Conservation (phyloP, 2,329 filamentous ascomycete genomes). For the Aspergillus brunneoviolaceus region DNA sequence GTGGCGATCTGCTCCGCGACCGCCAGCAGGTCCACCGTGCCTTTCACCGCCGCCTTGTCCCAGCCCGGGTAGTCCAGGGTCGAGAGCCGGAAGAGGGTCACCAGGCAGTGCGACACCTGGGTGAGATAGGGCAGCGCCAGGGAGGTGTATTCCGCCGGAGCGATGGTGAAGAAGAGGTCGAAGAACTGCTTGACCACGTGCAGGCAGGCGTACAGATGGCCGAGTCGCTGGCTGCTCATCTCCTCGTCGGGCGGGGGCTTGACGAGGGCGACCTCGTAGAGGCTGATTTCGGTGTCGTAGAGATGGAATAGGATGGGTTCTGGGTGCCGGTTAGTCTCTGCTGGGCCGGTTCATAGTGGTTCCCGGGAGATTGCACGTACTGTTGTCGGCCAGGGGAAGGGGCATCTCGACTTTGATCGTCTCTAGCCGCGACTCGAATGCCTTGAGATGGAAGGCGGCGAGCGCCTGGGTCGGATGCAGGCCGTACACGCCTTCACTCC, state of each 20-base stretch:
- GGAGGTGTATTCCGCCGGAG: slow-evolving; percentile 29
- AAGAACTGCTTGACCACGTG: slow-evolving; percentile 39
- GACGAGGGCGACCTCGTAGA: slow-evolving; percentile 19
- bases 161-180: slow-evolving; percentile 38
- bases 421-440: slow-evolving; percentile 5
- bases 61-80: slow-evolving; percentile 43
- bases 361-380: background rate
- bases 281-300: slow-evolving; percentile 15
- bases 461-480: background rate
- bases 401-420: slow-evolving; percentile 1
- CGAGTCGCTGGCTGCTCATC: slow-evolving; percentile 14
- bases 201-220: slow-evolving; percentile 38
- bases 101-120: slow-evolving; percentile 38
- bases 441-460: slow-evolving; percentile 4
- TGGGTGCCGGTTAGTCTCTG: slow-evolving; percentile 3
- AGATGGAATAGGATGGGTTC: slow-evolving; percentile 13
- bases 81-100: slow-evolving; percentile 43
- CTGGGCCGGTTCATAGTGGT: no score
- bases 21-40: slow-evolving; percentile 37
- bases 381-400: slow-evolving; percentile 3
- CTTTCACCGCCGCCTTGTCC: slow-evolving; percentile 41
- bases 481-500: background rate
- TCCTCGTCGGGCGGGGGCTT: slow-evolving; percentile 9
- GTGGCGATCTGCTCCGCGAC: slow-evolving; percentile 33
- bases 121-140: slow-evolving; percentile 38